A percentile compares a stretch with the other conserved stretches of the same genome.
Evolutionary conservation across 1,284 basidiomycete species (phyloP).

Genomic region (Boletellus deceptivus): DNA sequence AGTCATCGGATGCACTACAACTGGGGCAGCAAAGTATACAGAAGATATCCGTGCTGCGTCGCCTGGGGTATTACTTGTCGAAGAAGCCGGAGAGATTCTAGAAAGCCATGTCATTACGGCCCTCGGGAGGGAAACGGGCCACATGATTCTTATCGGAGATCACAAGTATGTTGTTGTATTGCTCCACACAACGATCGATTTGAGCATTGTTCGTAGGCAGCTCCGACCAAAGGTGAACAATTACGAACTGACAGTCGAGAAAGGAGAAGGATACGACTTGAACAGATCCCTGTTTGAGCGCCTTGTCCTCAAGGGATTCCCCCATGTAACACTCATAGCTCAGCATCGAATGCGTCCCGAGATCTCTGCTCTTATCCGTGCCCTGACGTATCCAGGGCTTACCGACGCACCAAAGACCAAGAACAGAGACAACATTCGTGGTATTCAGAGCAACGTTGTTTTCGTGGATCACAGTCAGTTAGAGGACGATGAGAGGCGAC

Average conservation of each 20-base stretch:
- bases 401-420: slow-evolving; percentile 49
- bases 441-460: slow-evolving; percentile 54
- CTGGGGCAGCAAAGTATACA: slow-evolving; percentile 59
- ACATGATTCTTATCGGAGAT: slow-evolving; percentile 65
- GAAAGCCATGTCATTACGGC: slow-evolving; percentile 65
- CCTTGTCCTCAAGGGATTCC: slow-evolving; percentile 56
- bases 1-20: slow-evolving; percentile 65
- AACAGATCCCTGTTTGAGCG: slow-evolving; percentile 67
- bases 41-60: slow-evolving; percentile 43
- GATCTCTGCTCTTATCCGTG: slow-evolving; percentile 57
- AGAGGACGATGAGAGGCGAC: slow-evolving; percentile 45
- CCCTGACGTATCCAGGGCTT: slow-evolving; percentile 64
- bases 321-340: slow-evolving; percentile 49
- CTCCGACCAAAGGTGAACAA: slow-evolving; percentile 67
- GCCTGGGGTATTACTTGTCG: slow-evolving; percentile 56
- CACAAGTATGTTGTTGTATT: slow-evolving; percentile 50
- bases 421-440: slow-evolving; percentile 49
- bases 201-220: slow-evolving; percentile 42
- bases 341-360: slow-evolving; percentile 76
- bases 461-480: slow-evolving; percentile 55
- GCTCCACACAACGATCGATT: not conserved
- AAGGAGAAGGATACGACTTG: slow-evolving; percentile 58
- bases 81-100: slow-evolving; percentile 69
- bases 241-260: slow-evolving; percentile 62
- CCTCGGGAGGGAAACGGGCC: slow-evolving; percentile 42